phyloP scores from a whole-genome alignment of 805 yeast species.

The Cyberlindnera euphorbiiphila region DNA sequence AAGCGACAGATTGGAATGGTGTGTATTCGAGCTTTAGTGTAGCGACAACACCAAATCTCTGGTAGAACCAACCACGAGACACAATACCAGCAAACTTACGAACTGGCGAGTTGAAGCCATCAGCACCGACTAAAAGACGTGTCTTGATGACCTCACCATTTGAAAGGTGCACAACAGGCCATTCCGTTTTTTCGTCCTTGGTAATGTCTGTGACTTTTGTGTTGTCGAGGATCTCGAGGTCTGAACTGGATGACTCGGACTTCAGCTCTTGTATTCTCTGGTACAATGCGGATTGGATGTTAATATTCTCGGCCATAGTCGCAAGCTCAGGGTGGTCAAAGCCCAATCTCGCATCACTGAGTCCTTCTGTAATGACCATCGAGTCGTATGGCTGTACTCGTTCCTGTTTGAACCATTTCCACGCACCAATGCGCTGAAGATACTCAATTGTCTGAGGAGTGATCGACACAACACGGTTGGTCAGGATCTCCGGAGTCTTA shows the following conservation, averaged over 20 bases:
- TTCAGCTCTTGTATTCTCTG: conserved; percentile 44
- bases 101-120: conserved; percentile 93
- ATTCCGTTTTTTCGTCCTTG: conserved; percentile 40
- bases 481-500: conserved; percentile 42
- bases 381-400: conserved; percentile 77
- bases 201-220: conserved; percentile 62
- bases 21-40: conserved; percentile 73
- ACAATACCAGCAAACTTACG: conserved; percentile 75
- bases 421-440: conserved; percentile 67
- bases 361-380: conserved; percentile 83
- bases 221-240: conserved; percentile 51
- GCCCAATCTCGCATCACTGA: conserved; percentile 62
- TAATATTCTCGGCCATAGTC: conserved; percentile 84
- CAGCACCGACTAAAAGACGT: conserved; percentile 87
- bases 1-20: conserved; percentile 70
- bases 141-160: conserved; percentile 63
- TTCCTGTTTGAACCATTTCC: conserved; percentile 65
- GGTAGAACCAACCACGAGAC: conserved; percentile 89
- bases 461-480: conserved; percentile 80
- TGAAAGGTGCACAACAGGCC: conserved; percentile 74
- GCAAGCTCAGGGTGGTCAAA: conserved; percentile 68
- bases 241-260: conserved; percentile 18
- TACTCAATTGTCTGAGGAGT: conserved; percentile 77
- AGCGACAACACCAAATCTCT: conserved; percentile 89
- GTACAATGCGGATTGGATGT: conserved; percentile 73